These are phyloP conservation scores for Tuber calosporum DNA, from an alignment of 495 filamentous ascomycete genomes.

Conservation along the genomic window DNA sequence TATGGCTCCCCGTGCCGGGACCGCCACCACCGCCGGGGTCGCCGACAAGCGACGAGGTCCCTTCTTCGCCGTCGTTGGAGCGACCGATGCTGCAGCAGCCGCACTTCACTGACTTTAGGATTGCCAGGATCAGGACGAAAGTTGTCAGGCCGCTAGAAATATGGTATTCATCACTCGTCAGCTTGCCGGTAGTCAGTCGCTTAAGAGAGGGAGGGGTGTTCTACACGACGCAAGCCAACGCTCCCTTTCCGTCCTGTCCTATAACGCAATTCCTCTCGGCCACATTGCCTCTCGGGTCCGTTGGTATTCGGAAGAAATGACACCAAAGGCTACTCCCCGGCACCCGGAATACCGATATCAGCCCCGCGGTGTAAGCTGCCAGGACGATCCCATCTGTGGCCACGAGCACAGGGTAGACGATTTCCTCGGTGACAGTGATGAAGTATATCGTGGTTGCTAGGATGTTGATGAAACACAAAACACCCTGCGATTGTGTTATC, in stretches of 20 bases:
- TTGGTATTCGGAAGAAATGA: background rate
- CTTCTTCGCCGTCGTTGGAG: background rate
- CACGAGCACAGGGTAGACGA: slow-evolving; percentile 7
- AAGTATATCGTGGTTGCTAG: slow-evolving; percentile 9
- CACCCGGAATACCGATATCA: slow-evolving; percentile 1
- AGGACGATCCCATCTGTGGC: background rate
- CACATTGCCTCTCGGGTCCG: background rate
- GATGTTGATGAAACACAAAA: slow-evolving; percentile 4
- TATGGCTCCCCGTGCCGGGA: background rate
- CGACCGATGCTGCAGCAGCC: background rate
- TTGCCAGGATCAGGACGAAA: background rate
- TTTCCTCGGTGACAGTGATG: background rate
- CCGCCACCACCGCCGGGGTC: background rate
- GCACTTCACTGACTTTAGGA: background rate
- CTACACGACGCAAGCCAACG: slow-evolving; percentile 4
- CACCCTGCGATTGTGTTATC: background rate
- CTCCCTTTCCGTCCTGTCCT: slow-evolving; percentile 4
- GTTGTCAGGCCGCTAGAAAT: background rate
- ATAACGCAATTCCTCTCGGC: slow-evolving; percentile 11
- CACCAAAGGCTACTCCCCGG: background rate
- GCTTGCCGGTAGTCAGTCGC: too few relatives aligned
- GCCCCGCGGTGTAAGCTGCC: background rate
- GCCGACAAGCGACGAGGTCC: background rate
- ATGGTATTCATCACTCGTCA: background rate
- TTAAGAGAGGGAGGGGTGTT: background rate